Base-by-base conservation (phyloP, 768 basidiomycete genomes). In the Tephrocybe rancida region DNA sequence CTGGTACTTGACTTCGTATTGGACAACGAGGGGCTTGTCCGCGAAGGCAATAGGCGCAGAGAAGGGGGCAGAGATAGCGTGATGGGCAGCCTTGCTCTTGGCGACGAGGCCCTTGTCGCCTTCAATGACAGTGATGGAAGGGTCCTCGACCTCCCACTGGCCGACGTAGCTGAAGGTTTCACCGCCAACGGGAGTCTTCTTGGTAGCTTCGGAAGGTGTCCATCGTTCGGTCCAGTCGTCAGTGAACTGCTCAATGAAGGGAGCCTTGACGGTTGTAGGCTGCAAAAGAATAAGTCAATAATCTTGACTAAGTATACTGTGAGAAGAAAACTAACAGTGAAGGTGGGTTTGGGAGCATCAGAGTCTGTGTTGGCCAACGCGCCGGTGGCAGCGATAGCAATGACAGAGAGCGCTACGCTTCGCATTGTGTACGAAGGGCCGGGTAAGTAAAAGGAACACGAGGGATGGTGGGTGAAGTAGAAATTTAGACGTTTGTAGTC, bases 1-100 rank as follows among this genome's bases (percentile, higher is more conserved):
- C 79, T 99, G 95, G 72, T 97, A 95, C 76, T 98, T 96, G 77
- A 97, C 97, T 70, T 99, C 97, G 65, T 99, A 99, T 69, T 97
- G 95, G 18, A 98, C 88, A 60, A 98, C 95, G 41, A 98, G 79
- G 39, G 95, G 90, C 73, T 95, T 81, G 52, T 83, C 74, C 62
- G 80, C 81, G 75, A 95, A 92, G 78, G 89, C 86, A 64, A 98
- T 76, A 48, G 92, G 81, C 52, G 79, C 68, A 13, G 73, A 62
- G 73, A 99, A 95, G 11, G 95, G 89, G 1, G 95, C 93, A 55
- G 96, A 98, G 71, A 99, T 98, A 68, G 97, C 97, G 67, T 98
- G 96, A 71, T 98, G 96, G 18, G 95, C 94, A 50, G 97, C 97
- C 79, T 95, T 94, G 74, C 86, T 88, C 80, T 98, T 95, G 7